Evolutionary conservation across 768 basidiomycete species (phyloP), one percentile per base, ranked within the genome.

Genomic region (Mycena indigotica): DNA sequence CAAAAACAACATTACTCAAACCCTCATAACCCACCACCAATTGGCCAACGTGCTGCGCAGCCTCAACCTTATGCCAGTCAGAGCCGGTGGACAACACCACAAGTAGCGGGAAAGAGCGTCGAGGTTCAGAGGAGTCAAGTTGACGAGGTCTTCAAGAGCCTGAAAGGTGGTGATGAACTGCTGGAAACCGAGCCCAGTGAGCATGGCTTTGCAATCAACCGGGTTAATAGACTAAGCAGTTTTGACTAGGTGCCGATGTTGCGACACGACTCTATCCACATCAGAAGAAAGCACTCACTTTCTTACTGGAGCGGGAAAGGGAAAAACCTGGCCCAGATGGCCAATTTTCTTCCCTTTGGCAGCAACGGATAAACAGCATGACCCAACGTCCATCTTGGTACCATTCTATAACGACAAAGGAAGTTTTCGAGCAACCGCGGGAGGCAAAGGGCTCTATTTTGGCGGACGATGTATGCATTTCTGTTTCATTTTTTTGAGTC

Each of bases 221-320:
- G 50, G 56, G 30, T 21, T 45, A 13, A 8, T 26, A 10, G 28
- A 50, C 51, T 63, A 51, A 59, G 61, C 67, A 55, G 57, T 26
- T 48, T 52, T 45, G 19, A 58, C 55, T 39, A 90, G 89, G 75
- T 50, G 67, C 78, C 52, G 86, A 89, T 65, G 84, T 99, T 53
- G 89, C 88, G 32, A 97, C 97, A 21, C 80, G 75, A 46, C 78
- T 99, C 6, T 99, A 98, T 74, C 93, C 96, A 19, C 97, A 99
- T 78, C 97, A 99, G 75, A 96, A 95, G 75, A 96, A 96, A 72
- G 97, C 96, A 23, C 80, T 99, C 19, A 94, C 96, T 1, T 99
- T 99, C 73, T 78, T 99, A 50, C 80, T 98, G 19, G 93, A 97
- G 67, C 84, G 97, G 69, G 87, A 91, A 71, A 81, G 85, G 60